phyloP scores from a whole-genome alignment of 2,329 filamentous ascomycete genomes.

The Alternaria triticina region DNA sequence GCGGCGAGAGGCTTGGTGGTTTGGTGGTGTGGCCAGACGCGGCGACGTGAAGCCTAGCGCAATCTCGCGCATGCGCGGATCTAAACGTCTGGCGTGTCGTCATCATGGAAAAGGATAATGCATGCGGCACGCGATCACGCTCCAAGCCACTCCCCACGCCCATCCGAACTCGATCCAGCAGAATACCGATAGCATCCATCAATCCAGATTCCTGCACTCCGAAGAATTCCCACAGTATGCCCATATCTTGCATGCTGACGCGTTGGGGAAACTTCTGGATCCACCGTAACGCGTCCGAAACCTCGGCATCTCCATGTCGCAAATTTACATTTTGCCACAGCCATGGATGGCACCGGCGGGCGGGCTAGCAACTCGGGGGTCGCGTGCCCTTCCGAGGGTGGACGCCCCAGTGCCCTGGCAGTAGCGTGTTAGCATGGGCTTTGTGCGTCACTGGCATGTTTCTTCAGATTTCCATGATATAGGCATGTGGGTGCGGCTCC shows the following conservation, averaged over 20 bases:
- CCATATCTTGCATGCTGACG: background rate
- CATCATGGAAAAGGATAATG: background rate
- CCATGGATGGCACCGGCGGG: conserved; percentile 21
- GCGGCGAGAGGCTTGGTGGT: background rate
- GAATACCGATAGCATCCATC: background rate
- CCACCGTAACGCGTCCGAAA: conserved; percentile 23
- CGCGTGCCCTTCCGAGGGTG: conserved; percentile 29
- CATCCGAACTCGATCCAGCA: background rate
- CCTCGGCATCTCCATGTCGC: conserved; percentile 19
- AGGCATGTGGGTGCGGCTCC: background rate
- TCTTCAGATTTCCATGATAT: conserved; percentile 3
- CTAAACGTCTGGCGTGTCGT: conserved; percentile 1
- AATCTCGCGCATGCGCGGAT: background rate
- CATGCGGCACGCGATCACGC: background rate
- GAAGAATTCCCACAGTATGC: background rate
- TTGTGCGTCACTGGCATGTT: conserved; percentile 31
- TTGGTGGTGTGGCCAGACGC: background rate
- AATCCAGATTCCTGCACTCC: background rate
- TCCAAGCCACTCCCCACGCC: background rate
- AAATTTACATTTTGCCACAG: conserved; percentile 18
- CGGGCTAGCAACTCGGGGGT: conserved; percentile 16
- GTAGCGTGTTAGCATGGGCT: conserved; percentile 26
- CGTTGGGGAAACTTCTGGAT: background rate
- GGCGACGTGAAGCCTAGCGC: background rate
- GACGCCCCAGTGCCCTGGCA: conserved; percentile 24